These are phyloP conservation scores for Phytophthora sojae DNA, from an alignment of 352 stramenopile species.

Conservation along the genomic window DNA sequence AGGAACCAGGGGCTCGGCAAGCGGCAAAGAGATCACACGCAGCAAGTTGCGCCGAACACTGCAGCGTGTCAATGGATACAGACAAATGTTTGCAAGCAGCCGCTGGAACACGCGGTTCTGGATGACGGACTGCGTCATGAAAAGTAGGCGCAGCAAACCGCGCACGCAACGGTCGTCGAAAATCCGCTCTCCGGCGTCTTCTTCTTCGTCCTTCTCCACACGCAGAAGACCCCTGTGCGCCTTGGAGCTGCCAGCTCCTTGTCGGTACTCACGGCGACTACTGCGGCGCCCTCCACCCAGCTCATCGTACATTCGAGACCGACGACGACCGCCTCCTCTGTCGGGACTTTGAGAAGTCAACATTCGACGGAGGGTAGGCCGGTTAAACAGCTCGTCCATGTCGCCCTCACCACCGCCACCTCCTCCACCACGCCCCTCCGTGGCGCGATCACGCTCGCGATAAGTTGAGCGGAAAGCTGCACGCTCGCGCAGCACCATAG, in stretches of 20 bases:
- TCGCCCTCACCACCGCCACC: slow-evolving; percentile 52
- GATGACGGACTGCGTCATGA: slow-evolving; percentile 83
- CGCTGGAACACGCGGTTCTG: slow-evolving; percentile 87
- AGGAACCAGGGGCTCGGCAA: slow-evolving; percentile 51
- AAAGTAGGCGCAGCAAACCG: slow-evolving; percentile 75
- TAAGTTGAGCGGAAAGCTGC: slow-evolving; percentile 82
- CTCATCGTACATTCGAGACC: slow-evolving; percentile 56
- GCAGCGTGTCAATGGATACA: slow-evolving; percentile 76
- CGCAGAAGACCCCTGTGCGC: slow-evolving; percentile 66
- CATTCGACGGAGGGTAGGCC: slow-evolving; percentile 81
- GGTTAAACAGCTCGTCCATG: slow-evolving; percentile 74
- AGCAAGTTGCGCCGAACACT: slow-evolving; percentile 72
- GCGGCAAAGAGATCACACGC: slow-evolving; percentile 62
- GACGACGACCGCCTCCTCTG: slow-evolving; percentile 45
- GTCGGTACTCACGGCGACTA: slow-evolving; percentile 43
- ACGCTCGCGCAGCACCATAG: slow-evolving; percentile 95
- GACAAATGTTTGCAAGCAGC: slow-evolving; percentile 79
- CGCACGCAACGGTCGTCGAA: slow-evolving; percentile 74
- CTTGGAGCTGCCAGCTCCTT: slow-evolving; percentile 20
- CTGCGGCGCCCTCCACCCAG: slow-evolving; percentile 52
- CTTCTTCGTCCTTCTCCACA: slow-evolving; percentile 80
- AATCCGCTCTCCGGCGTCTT: slow-evolving; percentile 64
- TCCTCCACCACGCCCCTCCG: slow-evolving; percentile 30
- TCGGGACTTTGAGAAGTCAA: slow-evolving; percentile 78
- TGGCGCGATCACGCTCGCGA: slow-evolving; percentile 46